A percentile compares a stretch with the other conserved stretches of the same genome.
These are phyloP conservation scores for Apiospora aurea DNA, from an alignment of 2,329 filamentous ascomycete genomes.

Conservation along the genomic window DNA sequence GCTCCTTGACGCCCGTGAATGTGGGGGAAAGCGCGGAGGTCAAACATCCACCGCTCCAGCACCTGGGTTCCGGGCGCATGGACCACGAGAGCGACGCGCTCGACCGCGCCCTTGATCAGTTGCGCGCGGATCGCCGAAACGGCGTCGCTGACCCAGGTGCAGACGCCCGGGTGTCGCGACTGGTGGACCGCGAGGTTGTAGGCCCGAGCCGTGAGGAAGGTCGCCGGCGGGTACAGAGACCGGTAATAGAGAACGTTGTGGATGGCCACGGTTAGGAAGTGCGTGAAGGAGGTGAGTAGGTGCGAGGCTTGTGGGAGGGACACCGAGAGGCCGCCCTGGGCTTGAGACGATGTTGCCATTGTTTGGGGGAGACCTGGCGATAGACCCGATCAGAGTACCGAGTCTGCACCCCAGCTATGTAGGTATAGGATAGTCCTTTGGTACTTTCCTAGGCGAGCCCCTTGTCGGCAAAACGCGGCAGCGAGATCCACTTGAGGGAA, in stretches of 20 bases:
- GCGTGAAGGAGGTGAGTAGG: conserved; percentile 74
- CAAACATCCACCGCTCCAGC: conserved; percentile 69
- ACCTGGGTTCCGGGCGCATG: conserved; percentile 48
- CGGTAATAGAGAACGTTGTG: conserved; percentile 90
- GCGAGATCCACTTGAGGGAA: conserved; percentile 1
- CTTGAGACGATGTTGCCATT: conserved; percentile 25
- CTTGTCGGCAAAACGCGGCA: not conserved
- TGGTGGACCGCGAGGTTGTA: conserved; percentile 88
- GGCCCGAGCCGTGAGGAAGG: conserved; percentile 80
- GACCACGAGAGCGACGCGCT: conserved; percentile 57
- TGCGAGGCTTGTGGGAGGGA: conserved; percentile 53
- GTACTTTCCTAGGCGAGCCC: not conserved
- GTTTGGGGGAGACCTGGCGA: conserved; percentile 1
- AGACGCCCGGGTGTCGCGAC: conserved; percentile 84
- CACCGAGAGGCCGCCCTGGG: conserved; percentile 36
- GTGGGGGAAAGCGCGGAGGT: conserved; percentile 61
- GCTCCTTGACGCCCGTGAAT: conserved; percentile 46
- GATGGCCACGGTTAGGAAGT: conserved; percentile 82
- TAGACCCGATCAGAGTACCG: not conserved
- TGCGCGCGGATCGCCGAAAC: conserved; percentile 75
- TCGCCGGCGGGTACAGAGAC: conserved; percentile 75
- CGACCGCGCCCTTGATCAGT: conserved; percentile 63
- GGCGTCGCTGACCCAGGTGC: conserved; percentile 84
- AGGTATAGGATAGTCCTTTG: not conserved
- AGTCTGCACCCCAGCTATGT: not conserved